A percentile compares a stretch with the other conserved stretches of the same genome.
These are phyloP conservation scores for Rhizopogon sp. DNA, from an alignment of 768 basidiomycete species.

Conservation along the genomic window DNA sequence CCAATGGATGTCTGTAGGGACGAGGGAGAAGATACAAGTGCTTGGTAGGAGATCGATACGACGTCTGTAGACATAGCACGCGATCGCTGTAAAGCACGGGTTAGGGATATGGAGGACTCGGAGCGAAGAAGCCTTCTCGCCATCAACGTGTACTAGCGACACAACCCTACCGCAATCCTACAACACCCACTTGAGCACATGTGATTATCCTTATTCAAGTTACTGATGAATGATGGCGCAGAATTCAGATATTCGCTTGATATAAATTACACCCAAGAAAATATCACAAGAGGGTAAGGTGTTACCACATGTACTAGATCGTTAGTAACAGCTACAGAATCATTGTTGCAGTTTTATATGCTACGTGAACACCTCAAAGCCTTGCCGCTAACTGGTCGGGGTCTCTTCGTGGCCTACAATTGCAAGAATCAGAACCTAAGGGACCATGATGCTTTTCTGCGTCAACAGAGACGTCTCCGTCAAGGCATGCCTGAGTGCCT, in stretches of 20 bases:
- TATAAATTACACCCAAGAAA: background rate
- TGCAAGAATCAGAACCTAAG: background rate
- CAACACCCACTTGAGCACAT: too few relatives aligned
- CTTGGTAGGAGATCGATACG: conserved; percentile 58
- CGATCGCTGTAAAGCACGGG: conserved; percentile 11
- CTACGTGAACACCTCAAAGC: background rate
- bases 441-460: background rate
- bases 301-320: background rate
- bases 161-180: too few relatives aligned
- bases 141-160: conserved; percentile 4
- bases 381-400: too few relatives aligned
- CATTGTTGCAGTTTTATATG: background rate
- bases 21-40: conserved; percentile 48
- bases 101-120: background rate
- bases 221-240: too few relatives aligned
- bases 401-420: background rate
- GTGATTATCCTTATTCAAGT: background rate
- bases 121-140: conserved; percentile 8
- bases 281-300: background rate
- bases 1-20: conserved; percentile 60
- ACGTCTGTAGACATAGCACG: conserved; percentile 11
- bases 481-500: conserved; percentile 59
- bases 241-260: too few relatives aligned
- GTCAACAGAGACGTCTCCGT: conserved; percentile 38
- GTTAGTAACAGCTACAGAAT: background rate